A percentile compares a stretch with the other conserved stretches of the same genome.
Conservation (phyloP, 1,284 basidiomycete species). For the Boletellus deceptivus region DNA sequence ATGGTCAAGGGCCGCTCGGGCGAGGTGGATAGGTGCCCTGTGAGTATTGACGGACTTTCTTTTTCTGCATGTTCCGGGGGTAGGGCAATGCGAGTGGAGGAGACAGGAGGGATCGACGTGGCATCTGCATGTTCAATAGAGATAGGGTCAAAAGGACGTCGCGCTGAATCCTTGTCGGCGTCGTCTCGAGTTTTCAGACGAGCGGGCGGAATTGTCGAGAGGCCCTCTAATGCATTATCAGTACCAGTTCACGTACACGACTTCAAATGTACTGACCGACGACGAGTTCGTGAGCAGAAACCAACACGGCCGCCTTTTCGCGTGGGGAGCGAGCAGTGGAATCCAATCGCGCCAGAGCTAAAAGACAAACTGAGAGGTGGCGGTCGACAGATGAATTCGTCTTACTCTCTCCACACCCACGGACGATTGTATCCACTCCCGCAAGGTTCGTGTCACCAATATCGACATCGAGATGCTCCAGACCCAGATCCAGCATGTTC, state of each 20-base stretch:
- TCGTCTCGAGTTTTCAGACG: constrained; percentile 63
- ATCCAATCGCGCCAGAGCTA: constrained; percentile 73
- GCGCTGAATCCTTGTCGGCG: constrained; percentile 38
- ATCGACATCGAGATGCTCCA: constrained; percentile 85
- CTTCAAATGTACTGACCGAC: constrained; percentile 50
- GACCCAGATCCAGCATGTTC: constrained; percentile 82
- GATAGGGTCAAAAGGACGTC: constrained; percentile 29
- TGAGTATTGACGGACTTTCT: neutral
- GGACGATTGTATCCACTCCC: constrained; percentile 66
- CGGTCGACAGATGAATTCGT: neutral
- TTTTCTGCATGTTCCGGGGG: neutral
- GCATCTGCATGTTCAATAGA: neutral
- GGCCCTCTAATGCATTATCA: constrained; percentile 49
- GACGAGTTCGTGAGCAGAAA: constrained; percentile 79
- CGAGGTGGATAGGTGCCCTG: neutral
- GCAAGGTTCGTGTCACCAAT: constrained; percentile 46
- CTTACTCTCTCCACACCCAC: constrained; percentile 75
- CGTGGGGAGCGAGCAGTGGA: constrained; percentile 61
- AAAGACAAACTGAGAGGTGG: neutral
- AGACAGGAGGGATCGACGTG: neutral
- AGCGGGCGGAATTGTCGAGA: constrained; percentile 65
- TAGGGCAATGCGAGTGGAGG: neutral
- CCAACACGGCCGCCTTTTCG: constrained; percentile 78
- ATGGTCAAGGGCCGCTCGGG: constrained; percentile 24
- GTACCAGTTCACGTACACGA: neutral